Evolutionary conservation across 1,284 basidiomycete species (phyloP).

Genomic region (Cerioporus squamosus): DNA sequence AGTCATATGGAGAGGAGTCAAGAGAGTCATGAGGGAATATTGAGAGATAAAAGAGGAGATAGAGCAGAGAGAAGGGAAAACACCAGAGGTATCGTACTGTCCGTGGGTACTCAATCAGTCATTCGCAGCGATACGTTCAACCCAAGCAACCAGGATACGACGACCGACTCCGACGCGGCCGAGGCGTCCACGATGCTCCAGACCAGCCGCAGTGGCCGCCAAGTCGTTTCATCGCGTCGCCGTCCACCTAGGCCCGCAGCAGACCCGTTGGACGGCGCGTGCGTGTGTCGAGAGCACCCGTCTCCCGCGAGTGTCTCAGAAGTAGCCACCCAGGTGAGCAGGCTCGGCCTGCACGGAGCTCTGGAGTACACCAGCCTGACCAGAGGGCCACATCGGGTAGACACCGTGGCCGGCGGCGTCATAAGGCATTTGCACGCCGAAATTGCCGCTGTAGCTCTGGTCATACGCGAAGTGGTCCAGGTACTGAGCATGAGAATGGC

Average conservation of each 20-base stretch:
- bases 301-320: background rate
- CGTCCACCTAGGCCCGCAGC: too few species aligned
- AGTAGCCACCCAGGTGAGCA: constrained; percentile 1
- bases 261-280: background rate
- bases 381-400: background rate
- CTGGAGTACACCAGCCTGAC: background rate
- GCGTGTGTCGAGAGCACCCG: background rate
- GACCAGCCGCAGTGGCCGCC: background rate
- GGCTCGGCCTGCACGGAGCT: too few species aligned
- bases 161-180: background rate
- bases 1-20: background rate
- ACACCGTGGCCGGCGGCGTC: too few species aligned
- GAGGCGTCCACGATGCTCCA: background rate
- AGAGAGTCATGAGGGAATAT: background rate
- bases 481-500: background rate
- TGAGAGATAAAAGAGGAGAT: background rate
- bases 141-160: background rate
- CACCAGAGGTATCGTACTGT: constrained; percentile 9
- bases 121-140: background rate
- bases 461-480: background rate
- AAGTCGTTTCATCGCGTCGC: background rate
- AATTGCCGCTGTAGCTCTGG: background rate
- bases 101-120: background rate
- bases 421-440: background rate
- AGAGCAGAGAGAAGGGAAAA: background rate